Base-by-base conservation (phyloP, 306 rosid species). In the Pterocarpus macrocarpus region DNA sequence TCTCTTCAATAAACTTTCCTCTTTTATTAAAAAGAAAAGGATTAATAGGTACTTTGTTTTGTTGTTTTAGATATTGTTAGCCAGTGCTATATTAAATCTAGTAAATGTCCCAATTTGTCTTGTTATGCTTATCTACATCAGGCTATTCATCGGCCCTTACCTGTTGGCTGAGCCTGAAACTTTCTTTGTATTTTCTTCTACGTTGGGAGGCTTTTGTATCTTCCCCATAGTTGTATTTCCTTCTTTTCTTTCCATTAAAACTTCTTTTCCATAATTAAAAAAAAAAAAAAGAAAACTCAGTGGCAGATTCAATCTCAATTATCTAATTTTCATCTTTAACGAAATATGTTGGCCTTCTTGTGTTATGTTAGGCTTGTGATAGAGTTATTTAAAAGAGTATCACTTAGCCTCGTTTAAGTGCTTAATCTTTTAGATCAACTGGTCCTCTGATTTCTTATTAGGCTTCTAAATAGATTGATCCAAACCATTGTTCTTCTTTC, bases 61-160 rank as follows among this genome's bases (percentile, higher is more conserved):
- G 45, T 79, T 45, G 36, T 33, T 59, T 79, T 69, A 59, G 67
- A 34, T 53, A 39, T 67, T 78, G 15, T 67, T 66, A 66, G 41
- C 67, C 47, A 78, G 28, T 77, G 67, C 43, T 14, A 77, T 55
- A 53, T 55, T 57, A 30, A 78, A 78, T 56, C 17, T 47, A 69
- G 71, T 70, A 13, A 35, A 34, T 47, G 47, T 38, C 55, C 58
- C 28, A 10, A 38, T 50, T 71, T 39, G 39, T 36, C 39, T 3
- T 36, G 39, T 5, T 5, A 36, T 1, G 39, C 2, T 36, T 38
- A 22, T 22, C 28, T 22, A 22, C 28, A 22, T 22, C 28, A 22
- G 28, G 73, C 36, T 65, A 52, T 71, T 53, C 58, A 39, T 52
- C 22, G 64, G 12, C 12, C 58, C 9, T 61, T 70, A 44, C 56